These are phyloP conservation scores for Suhomyces terraborum DNA, from an alignment of 1,139 yeast genomes.

Conservation along the genomic window DNA sequence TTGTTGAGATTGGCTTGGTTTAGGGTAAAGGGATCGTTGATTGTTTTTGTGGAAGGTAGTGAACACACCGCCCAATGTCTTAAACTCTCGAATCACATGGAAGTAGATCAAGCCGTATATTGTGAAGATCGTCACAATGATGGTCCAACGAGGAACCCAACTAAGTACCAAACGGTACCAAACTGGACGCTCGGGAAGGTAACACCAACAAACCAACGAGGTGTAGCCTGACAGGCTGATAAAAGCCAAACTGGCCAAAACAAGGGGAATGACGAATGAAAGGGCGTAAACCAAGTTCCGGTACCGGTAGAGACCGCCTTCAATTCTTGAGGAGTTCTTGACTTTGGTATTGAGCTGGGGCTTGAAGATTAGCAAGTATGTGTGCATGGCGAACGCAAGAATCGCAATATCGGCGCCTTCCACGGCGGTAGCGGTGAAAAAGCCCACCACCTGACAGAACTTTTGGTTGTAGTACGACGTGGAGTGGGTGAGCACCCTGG, in stretches of 20 bases:
- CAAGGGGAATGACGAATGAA: conserved; percentile 62
- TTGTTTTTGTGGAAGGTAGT: conserved; percentile 30
- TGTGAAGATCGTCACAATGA: conserved; percentile 61
- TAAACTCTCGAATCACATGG: conserved; percentile 67
- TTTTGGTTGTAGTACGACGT: conserved; percentile 53
- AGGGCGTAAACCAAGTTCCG: conserved; percentile 61
- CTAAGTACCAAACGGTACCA: conserved; percentile 78
- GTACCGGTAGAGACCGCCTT: conserved; percentile 73
- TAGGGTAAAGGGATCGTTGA: conserved; percentile 12
- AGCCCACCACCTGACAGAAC: conserved; percentile 77
- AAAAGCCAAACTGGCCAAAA: conserved; percentile 76
- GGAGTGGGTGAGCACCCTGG: conserved; percentile 52
- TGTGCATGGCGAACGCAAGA: conserved; percentile 79
- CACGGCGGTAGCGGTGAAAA: conserved; percentile 77
- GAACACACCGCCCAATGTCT: conserved; percentile 51
- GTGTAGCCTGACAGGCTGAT: conserved; percentile 55
- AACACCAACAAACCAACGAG: conserved; percentile 78
- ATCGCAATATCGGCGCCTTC: conserved; percentile 91
- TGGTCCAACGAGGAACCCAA: conserved; percentile 80
- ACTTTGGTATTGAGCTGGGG: conserved; percentile 53
- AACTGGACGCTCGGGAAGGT: conserved; percentile 68
- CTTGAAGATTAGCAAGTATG: conserved; percentile 69
- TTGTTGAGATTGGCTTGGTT: conserved; percentile 20
- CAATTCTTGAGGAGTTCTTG: conserved; percentile 47
- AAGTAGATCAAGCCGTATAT: conserved; percentile 73